A percentile compares a stretch with the other conserved stretches of the same genome.
These are phyloP conservation scores for Clavariopsis aquatica DNA, from an alignment of 495 filamentous ascomycete genomes.

Conservation along the genomic window DNA sequence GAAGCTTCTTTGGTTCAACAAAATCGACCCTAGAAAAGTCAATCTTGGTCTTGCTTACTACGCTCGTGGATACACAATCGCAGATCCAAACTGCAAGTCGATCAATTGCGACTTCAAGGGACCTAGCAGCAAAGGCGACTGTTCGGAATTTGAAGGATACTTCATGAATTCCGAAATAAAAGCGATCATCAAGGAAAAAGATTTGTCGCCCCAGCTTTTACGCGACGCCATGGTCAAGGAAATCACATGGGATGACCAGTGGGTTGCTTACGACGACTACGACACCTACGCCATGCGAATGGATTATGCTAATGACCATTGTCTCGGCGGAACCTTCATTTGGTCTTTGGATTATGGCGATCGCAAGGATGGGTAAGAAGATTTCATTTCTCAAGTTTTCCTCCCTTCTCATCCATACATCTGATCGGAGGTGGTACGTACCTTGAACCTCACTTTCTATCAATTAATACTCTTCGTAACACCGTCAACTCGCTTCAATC, in stretches of 20 bases:
- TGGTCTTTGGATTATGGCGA: conserved; percentile 46
- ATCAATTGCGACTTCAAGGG: neutral
- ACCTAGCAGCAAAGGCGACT: neutral
- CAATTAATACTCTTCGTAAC: no score
- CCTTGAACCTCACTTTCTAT: no score
- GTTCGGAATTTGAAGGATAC: conserved; percentile 11
- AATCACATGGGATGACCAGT: conserved; percentile 38
- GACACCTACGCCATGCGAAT: conserved; percentile 38
- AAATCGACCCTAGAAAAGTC: conserved; percentile 42
- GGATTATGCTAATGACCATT: conserved; percentile 32
- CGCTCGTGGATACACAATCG: conserved; percentile 47
- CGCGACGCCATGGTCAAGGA: conserved; percentile 21
- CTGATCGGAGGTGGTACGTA: no score
- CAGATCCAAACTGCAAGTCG: conserved; percentile 39
- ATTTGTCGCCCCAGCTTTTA: conserved; percentile 31
- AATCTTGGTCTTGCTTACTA: conserved; percentile 51
- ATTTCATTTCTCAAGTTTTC: neutral
- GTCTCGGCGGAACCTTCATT: conserved; percentile 46
- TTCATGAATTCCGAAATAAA: conserved; percentile 4
- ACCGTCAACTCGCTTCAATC: no score
- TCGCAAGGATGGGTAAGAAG: neutral
- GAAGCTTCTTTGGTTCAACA: conserved; percentile 47
- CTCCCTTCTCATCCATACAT: neutral
- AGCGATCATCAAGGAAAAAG: conserved; percentile 35
- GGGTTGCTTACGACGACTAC: conserved; percentile 46